Evolutionary conservation across 2,329 filamentous ascomycete species (phyloP).

Genomic region (Beauveria rudraprayagi): DNA sequence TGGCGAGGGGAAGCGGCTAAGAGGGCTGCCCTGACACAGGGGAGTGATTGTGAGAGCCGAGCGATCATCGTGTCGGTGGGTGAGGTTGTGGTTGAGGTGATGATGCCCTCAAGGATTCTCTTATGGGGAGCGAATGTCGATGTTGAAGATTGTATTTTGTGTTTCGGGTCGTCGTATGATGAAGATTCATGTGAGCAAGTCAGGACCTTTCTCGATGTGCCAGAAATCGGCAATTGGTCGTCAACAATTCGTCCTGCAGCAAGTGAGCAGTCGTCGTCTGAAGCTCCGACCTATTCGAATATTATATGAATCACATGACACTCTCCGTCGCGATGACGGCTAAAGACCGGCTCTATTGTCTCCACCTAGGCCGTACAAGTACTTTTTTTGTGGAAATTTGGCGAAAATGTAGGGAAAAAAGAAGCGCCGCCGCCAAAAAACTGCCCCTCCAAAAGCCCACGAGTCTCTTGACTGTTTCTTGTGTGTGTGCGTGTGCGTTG

Average conservation of each 20-base stretch:
- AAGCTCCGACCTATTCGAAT: slow-evolving; percentile 14
- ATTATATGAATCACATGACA: slow-evolving; percentile 32
- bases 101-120: background rate
- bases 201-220: background rate
- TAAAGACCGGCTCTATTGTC: slow-evolving; percentile 24
- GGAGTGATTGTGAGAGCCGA: slow-evolving; percentile 10
- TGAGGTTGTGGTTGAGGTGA: background rate
- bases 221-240: background rate
- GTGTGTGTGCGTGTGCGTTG: slow-evolving; percentile 5
- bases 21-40: slow-evolving; percentile 2
- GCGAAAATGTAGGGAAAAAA: slow-evolving; percentile 30
- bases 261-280: background rate
- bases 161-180: background rate
- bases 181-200: background rate
- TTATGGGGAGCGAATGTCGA: background rate
- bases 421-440: slow-evolving; percentile 21
- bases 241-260: background rate
- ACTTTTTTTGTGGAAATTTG: slow-evolving; percentile 25
- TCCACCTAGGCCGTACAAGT: slow-evolving; percentile 25
- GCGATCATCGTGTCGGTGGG: background rate
- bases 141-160: background rate
- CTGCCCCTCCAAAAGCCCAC: slow-evolving; percentile 29
- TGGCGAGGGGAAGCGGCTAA: background rate
- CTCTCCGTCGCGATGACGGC: slow-evolving; percentile 17
- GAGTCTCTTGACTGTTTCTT: background rate